Percentiles rank a stretch among this genome's conserved stretches.
phyloP scores from a whole-genome alignment of 148 eudicot species.

The Amaranthus hypochondriacus region DNA sequence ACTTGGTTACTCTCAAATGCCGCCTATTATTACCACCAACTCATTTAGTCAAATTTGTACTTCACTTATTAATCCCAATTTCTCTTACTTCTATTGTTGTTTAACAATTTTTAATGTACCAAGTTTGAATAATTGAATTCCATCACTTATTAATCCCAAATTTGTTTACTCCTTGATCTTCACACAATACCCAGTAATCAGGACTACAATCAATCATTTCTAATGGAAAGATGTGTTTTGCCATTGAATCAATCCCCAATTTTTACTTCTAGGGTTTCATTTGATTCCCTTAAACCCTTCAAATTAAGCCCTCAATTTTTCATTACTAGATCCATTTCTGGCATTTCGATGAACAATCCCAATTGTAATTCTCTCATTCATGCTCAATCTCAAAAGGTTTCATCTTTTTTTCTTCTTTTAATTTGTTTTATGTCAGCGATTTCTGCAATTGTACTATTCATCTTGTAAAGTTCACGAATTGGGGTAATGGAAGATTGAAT shows the following conservation, averaged over 20 bases:
- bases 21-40: no score
- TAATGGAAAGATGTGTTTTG: slow-evolving; percentile 28
- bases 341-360: slow-evolving; percentile 26
- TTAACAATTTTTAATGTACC: no score
- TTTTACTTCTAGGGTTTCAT: slow-evolving; percentile 34
- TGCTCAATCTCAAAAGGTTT: slow-evolving; percentile 50
- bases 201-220: neutral
- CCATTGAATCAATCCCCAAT: slow-evolving; percentile 16
- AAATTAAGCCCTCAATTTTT: slow-evolving; percentile 21
- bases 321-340: slow-evolving; percentile 8
- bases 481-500: no score
- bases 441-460: neutral
- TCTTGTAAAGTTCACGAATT: no score
- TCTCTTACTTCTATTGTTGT: no score
- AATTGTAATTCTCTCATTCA: slow-evolving; percentile 10
- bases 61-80: no score
- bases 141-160: no score
- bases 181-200: no score
- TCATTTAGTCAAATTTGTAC: no score
- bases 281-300: slow-evolving; percentile 8
- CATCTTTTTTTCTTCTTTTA: neutral
- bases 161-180: no score
- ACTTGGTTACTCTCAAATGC: no score
- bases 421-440: neutral
- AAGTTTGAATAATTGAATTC: no score